Evolutionary conservation across 352 stramenopile species (phyloP).

Genomic region (Globisporangium cystogenes): DNA sequence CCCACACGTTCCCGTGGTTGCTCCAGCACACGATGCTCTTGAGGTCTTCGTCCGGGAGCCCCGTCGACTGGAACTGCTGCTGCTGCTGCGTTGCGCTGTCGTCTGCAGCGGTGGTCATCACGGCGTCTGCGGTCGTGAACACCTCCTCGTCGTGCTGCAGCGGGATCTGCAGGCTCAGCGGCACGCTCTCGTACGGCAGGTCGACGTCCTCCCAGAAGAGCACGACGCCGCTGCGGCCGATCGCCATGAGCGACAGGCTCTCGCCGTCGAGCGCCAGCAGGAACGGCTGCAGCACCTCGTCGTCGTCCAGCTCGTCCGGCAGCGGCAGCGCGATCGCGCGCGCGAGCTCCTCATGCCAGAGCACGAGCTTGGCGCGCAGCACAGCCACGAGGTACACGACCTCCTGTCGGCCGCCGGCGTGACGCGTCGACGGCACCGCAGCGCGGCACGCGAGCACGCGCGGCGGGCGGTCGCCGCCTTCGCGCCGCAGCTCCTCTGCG

Average conservation of each 20-base stretch:
- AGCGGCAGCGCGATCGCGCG: slow-evolving; percentile 41
- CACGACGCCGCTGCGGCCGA: slow-evolving; percentile 56
- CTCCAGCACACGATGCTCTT: slow-evolving; percentile 76
- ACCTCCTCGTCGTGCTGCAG: slow-evolving; percentile 46
- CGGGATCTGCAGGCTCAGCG: slow-evolving; percentile 74
- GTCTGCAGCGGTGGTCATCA: slow-evolving; percentile 16
- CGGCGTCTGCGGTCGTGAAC: slow-evolving; percentile 35
- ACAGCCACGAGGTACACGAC: slow-evolving; percentile 53
- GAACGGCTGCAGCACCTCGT: slow-evolving; percentile 56
- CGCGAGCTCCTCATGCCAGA: slow-evolving; percentile 53
- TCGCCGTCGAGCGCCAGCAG: slow-evolving; percentile 59
- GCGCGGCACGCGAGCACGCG: slow-evolving; percentile 30
- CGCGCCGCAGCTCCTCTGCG: slow-evolving; percentile 4
- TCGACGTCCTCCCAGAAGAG: slow-evolving; percentile 83
- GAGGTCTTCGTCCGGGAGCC: slow-evolving; percentile 7
- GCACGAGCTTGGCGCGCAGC: slow-evolving; percentile 49
- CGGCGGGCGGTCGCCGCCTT: slow-evolving; percentile 8
- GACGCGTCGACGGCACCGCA: slow-evolving; percentile 33
- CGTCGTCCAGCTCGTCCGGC: slow-evolving; percentile 41
- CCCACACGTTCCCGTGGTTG: slow-evolving; percentile 73
- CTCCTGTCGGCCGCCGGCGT: slow-evolving; percentile 43
- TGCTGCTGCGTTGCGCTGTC: background rate
- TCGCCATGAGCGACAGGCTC: slow-evolving; percentile 63
- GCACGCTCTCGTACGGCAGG: slow-evolving; percentile 68
- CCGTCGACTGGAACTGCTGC: too few relatives aligned